Evolutionary conservation across 768 basidiomycete genomes (phyloP).

Genomic region (Suillus ampliporus): DNA sequence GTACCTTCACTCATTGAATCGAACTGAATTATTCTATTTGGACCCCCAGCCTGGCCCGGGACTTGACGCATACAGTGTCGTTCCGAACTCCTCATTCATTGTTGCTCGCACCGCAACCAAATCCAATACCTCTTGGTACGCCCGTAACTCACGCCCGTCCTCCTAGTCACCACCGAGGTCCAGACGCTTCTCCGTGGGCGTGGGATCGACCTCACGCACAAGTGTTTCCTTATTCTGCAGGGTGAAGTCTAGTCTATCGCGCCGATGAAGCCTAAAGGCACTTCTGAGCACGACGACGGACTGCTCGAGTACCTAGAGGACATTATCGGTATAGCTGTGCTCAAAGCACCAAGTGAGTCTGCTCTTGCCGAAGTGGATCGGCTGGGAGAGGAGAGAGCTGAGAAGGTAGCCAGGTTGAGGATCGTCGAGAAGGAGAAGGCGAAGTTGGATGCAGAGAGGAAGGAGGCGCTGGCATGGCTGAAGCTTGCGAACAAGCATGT

Average conservation of each 20-base stretch:
- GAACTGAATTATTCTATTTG: background rate
- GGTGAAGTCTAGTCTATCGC: slow-evolving; percentile 99
- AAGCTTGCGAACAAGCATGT: slow-evolving; percentile 82
- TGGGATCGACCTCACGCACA: slow-evolving; percentile 97
- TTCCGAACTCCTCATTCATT: slow-evolving; percentile 83
- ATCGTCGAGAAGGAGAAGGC: slow-evolving; percentile 93
- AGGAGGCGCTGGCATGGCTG: slow-evolving; percentile 87
- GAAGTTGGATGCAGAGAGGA: slow-evolving; percentile 85
- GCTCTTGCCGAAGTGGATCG: slow-evolving; percentile 81
- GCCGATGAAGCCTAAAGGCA: slow-evolving; percentile 97
- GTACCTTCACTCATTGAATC: slow-evolving; percentile 24
- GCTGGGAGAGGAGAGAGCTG: slow-evolving; percentile 79
- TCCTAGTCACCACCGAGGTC: slow-evolving; percentile 90
- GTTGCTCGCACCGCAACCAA: slow-evolving; percentile 89
- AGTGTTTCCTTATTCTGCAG: slow-evolving; percentile 97
- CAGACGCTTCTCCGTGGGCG: slow-evolving; percentile 87
- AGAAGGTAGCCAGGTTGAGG: slow-evolving; percentile 85
- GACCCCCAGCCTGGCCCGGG: slow-evolving; percentile 77
- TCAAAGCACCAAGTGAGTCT: slow-evolving; percentile 88
- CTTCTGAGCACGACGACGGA: slow-evolving; percentile 93
- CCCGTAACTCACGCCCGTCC: slow-evolving; percentile 79
- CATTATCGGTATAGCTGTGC: slow-evolving; percentile 93
- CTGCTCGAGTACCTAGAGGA: slow-evolving; percentile 98
- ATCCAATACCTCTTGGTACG: slow-evolving; percentile 90
- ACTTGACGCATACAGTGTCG: slow-evolving; percentile 81